These are phyloP conservation scores for Biscogniauxia marginata DNA, from an alignment of 2,329 filamentous ascomycete species.

Conservation along the genomic window DNA sequence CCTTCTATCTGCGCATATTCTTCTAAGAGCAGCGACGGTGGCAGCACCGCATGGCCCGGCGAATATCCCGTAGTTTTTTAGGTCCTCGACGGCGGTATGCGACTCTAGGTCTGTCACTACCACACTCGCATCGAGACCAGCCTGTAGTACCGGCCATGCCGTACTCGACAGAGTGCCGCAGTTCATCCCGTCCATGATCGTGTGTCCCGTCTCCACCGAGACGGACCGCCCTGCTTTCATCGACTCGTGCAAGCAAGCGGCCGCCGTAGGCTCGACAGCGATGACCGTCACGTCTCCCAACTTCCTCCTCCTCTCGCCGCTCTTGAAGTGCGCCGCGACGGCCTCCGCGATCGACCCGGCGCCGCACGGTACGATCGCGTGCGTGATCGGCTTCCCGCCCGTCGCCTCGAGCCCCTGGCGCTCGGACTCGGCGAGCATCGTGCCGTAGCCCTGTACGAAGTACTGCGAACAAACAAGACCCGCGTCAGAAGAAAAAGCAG, in stretches of 20 bases:
- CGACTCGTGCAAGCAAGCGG: constrained; percentile 56
- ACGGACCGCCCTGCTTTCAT: constrained; percentile 47
- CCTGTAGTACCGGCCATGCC: constrained; percentile 60
- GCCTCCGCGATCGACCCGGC: constrained; percentile 73
- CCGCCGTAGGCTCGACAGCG: constrained; percentile 68
- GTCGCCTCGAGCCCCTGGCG: constrained; percentile 50
- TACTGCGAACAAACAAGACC: no score
- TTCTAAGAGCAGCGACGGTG: constrained; percentile 52
- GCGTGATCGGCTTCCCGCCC: constrained; percentile 38
- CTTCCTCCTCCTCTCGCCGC: not conserved
- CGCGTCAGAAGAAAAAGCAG: no score
- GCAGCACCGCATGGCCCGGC: constrained; percentile 40
- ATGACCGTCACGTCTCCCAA: constrained; percentile 45
- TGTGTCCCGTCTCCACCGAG: constrained; percentile 54
- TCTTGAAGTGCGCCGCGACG: constrained; percentile 64
- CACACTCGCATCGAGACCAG: constrained; percentile 59
- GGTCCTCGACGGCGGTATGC: constrained; percentile 55
- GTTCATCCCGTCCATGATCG: constrained; percentile 73
- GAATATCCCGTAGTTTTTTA: constrained; percentile 37
- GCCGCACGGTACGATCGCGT: constrained; percentile 65
- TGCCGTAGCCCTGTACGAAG: constrained; percentile 76
- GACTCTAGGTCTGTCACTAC: constrained; percentile 62
- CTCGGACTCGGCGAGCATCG: constrained; percentile 69
- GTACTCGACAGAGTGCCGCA: constrained; percentile 67
- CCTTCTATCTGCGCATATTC: constrained; percentile 39